Evolutionary conservation across 352 stramenopile species (phyloP).

Genomic region (Aphanomyces euteiches): DNA sequence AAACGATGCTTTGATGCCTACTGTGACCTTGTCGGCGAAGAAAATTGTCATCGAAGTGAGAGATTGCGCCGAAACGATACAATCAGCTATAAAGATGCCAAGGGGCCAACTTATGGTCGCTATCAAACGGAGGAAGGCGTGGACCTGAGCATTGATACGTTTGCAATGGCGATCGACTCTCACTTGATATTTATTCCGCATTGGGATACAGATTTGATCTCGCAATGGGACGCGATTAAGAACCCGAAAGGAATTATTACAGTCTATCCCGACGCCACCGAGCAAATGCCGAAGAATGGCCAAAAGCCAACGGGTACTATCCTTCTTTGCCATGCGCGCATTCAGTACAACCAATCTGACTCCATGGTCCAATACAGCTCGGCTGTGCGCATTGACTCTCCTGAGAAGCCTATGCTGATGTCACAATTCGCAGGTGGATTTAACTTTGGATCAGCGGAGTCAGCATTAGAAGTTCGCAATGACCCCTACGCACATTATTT

Average conservation of each 20-base stretch:
- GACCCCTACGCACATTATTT: constrained; percentile 19
- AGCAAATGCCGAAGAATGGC: constrained; percentile 35
- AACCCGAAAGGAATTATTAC: constrained; percentile 76
- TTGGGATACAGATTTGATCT: constrained; percentile 70
- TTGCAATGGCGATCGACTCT: constrained; percentile 75
- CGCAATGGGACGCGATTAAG: constrained; percentile 59
- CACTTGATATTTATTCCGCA: constrained; percentile 67
- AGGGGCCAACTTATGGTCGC: constrained; percentile 54
- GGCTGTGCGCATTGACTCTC: constrained; percentile 32
- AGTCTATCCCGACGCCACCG: constrained; percentile 70
- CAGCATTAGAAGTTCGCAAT: constrained; percentile 54
- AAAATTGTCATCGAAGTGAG: background rate
- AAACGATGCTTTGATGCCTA: constrained; percentile 18
- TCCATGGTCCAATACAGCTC: constrained; percentile 74
- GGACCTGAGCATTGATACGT: constrained; percentile 51
- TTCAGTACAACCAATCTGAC: constrained; percentile 62
- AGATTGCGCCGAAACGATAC: constrained; percentile 36
- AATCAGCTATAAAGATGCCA: constrained; percentile 67
- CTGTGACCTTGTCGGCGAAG: constrained; percentile 15
- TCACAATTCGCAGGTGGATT: constrained; percentile 73
- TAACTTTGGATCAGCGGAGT: constrained; percentile 68
- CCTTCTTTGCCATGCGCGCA: constrained; percentile 70
- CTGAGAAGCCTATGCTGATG: constrained; percentile 30
- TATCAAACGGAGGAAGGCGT: constrained; percentile 73
- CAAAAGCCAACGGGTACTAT: background rate